These are phyloP conservation scores for Lachancea lanzarotensis DNA, from an alignment of 805 yeast genomes.

Conservation along the genomic window DNA sequence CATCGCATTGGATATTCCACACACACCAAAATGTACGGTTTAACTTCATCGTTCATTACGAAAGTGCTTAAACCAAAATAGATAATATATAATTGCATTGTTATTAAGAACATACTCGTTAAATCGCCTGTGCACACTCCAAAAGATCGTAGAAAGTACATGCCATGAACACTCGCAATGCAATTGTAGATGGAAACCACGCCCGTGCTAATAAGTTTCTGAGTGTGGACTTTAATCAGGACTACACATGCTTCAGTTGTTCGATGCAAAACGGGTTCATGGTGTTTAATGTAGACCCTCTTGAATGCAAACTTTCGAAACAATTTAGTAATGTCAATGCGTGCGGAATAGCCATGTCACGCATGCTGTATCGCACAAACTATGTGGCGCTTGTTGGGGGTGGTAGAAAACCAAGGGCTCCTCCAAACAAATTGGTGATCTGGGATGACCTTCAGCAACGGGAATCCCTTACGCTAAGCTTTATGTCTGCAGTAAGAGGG, in stretches of 20 bases:
- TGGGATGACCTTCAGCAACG: constrained; percentile 89
- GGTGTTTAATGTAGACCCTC: constrained; percentile 83
- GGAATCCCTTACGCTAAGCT: constrained; percentile 66
- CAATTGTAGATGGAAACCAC: constrained; percentile 5
- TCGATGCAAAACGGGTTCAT: constrained; percentile 76
- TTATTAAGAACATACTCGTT: too few species aligned
- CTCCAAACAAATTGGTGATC: constrained; percentile 71
- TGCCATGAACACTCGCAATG: constrained; percentile 8
- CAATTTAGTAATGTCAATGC: constrained; percentile 34
- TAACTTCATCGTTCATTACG: too few species aligned
- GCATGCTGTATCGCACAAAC: constrained; percentile 87
- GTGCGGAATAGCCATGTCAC: constrained; percentile 67
- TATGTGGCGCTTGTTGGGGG: constrained; percentile 89
- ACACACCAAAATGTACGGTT: too few species aligned
- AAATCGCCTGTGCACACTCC: too few species aligned
- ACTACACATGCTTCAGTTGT: constrained; percentile 81
- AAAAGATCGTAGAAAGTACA: background rate
- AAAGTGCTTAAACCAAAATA: too few species aligned
- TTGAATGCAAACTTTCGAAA: constrained; percentile 31
- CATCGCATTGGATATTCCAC: too few species aligned
- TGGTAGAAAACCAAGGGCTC: constrained; percentile 70
- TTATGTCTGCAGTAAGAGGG: constrained; percentile 66
- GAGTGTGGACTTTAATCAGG: constrained; percentile 61
- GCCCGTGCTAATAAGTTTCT: constrained; percentile 2
- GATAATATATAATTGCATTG: too few species aligned